These are phyloP conservation scores for Aspergillus intermedius DNA, from an alignment of 2,329 filamentous ascomycete species.

Conservation along the genomic window DNA sequence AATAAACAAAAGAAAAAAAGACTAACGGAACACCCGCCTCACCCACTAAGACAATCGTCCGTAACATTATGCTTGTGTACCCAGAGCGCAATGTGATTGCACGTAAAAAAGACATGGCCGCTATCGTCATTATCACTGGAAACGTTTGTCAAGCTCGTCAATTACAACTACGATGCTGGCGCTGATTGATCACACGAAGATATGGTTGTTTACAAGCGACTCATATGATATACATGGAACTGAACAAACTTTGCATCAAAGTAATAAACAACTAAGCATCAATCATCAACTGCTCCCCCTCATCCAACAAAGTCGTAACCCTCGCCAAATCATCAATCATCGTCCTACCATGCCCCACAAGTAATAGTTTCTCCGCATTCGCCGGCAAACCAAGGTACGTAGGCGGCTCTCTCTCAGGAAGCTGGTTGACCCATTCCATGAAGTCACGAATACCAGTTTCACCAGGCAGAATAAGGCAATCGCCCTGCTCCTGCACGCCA, in stretches of 20 bases:
- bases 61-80: too few relatives aligned
- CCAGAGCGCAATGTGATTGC: too few relatives aligned
- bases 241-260: background rate
- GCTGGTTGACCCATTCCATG: constrained; percentile 78
- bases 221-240: too few relatives aligned
- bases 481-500: constrained; percentile 48
- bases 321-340: constrained; percentile 79
- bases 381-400: constrained; percentile 90
- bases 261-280: constrained; percentile 40
- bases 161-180: background rate
- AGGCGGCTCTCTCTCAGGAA: constrained; percentile 92
- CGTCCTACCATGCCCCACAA: constrained; percentile 79
- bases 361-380: constrained; percentile 90
- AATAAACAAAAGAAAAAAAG: too few relatives aligned
- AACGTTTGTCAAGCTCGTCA: too few relatives aligned
- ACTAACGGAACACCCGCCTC: too few relatives aligned
- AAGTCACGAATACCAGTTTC: constrained; percentile 82
- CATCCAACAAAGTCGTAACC: constrained; percentile 82
- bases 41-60: too few relatives aligned
- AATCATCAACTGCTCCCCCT: constrained; percentile 83
- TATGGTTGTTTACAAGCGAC: too few relatives aligned
- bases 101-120: too few relatives aligned
- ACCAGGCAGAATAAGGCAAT: constrained; percentile 65
- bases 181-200: background rate
- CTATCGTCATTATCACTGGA: too few relatives aligned